phyloP scores from a whole-genome alignment of 2,329 filamentous ascomycete genomes.

The Colletotrichum plurivorum region DNA sequence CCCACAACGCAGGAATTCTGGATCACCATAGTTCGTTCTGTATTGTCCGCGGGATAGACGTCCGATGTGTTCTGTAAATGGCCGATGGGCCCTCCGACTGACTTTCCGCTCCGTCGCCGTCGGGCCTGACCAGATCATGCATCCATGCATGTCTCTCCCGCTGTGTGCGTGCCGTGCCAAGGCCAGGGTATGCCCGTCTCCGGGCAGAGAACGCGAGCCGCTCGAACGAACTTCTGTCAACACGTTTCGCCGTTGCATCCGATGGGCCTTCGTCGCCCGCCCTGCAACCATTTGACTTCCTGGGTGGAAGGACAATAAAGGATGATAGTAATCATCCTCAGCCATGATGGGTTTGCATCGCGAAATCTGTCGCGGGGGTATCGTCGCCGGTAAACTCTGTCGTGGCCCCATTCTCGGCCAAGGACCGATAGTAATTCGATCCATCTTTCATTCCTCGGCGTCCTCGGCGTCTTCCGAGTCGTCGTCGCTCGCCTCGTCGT shows the following conservation, averaged over 20 bases:
- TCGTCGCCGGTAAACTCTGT: background rate
- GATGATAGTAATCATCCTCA: too few species aligned
- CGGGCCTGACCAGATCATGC: conserved; percentile 35
- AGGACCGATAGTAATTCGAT: background rate
- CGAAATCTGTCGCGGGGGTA: background rate
- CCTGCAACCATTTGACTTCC: background rate
- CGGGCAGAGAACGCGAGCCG: background rate
- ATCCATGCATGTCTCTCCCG: conserved; percentile 34
- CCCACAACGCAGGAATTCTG: conserved; percentile 1
- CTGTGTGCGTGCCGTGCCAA: conserved; percentile 8
- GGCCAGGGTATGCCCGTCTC: conserved; percentile 22
- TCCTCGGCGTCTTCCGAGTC: conserved; percentile 47
- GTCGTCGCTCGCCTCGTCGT: conserved; percentile 42
- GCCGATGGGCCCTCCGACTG: background rate
- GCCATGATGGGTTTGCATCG: background rate
- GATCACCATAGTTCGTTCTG: conserved; percentile 9
- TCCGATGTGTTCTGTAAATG: background rate
- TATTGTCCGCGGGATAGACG: background rate
- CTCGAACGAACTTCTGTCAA: background rate
- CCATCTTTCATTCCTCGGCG: conserved; percentile 5
- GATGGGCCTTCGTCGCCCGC: background rate
- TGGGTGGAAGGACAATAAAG: background rate
- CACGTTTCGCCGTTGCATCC: conserved; percentile 24
- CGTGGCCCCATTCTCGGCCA: conserved; percentile 6
- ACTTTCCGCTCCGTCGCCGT: conserved; percentile 3